Evolutionary conservation across 192 early-diverging fungal species (phyloP), one percentile per base, ranked within the genome.

Genomic region (Dispira simplex): DNA sequence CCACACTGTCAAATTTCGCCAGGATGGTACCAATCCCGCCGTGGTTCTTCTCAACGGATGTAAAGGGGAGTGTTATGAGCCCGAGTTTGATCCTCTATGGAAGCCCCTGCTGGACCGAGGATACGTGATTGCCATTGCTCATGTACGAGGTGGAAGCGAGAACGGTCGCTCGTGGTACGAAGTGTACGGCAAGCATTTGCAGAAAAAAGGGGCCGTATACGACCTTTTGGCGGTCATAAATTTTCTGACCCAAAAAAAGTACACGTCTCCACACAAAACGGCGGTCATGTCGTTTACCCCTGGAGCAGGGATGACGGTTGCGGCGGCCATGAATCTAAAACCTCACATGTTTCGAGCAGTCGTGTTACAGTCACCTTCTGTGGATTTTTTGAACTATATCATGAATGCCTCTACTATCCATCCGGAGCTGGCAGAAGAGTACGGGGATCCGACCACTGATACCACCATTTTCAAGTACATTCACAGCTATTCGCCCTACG

Each of bases 261-360:
- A 62, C 59, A 62, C 59, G n/a, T 62, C 59, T 10, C 18, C 43
- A 11, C 59, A 62, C 59, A 44, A 39, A 21, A 44, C 44, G 6
- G 59, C 59, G 18, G 59, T 62, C 43, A 44, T 62, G 59, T 21
- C 59, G 20, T 25, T 16, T 20, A 32, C 20, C 14, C n/a, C 14
- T 11, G 59, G 44, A 25, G 59, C 28, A 0, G 59, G 59, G 18
- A 44, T 44, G 13, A 44, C 25, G 12, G 59, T 39, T n/a, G 59
- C 59, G n/a, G 59, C 59, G 11, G 59, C 59, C 32, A 45, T 62
- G n/a, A 62, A 62, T 44, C 59, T 62, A 3, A 62, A 62, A 39
- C 59, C 59, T 14, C 18, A 44, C 16, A 20, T 62, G 26, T 62
- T 62, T 39, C 59, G 59, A 8, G 59, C 25, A 11, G 59, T 43